Evolutionary conservation across 1,284 basidiomycete genomes (phyloP).

Genomic region (Cryptococcus hybrid): DNA sequence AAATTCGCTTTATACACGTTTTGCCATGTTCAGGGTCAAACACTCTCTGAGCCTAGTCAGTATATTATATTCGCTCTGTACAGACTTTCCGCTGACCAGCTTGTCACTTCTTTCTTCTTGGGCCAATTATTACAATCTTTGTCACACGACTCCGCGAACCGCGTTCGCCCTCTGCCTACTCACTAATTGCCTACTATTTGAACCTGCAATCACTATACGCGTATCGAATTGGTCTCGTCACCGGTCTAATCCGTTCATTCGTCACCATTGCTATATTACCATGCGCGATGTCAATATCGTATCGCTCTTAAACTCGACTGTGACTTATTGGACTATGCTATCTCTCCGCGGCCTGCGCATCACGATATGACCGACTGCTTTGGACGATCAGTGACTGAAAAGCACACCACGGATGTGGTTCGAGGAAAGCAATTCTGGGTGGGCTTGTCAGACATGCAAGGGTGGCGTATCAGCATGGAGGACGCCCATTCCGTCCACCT

Average conservation of each 20-base stretch:
- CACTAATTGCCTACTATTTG: too few relatives aligned
- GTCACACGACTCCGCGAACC: slow-evolving; percentile 14
- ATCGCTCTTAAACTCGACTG: too few relatives aligned
- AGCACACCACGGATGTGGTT: slow-evolving; percentile 74
- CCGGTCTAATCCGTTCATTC: too few relatives aligned
- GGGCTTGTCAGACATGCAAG: slow-evolving; percentile 96
- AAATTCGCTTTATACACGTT: neutral
- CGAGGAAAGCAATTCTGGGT: slow-evolving; percentile 73
- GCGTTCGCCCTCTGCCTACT: neutral
- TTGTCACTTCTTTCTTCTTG: neutral
- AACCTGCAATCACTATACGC: too few relatives aligned
- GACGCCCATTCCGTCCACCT: slow-evolving; percentile 89
- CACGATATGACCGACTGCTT: too few relatives aligned
- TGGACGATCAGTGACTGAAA: slow-evolving; percentile 61
- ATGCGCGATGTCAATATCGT: too few relatives aligned
- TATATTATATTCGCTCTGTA: slow-evolving; percentile 4
- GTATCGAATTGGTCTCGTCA: too few relatives aligned
- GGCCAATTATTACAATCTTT: slow-evolving; percentile 9
- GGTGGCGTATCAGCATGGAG: slow-evolving; percentile 99
- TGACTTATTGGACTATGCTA: too few relatives aligned
- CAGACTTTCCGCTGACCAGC: neutral
- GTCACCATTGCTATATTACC: too few relatives aligned
- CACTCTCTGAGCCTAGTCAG: slow-evolving; percentile 50
- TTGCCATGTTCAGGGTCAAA: slow-evolving; percentile 42
- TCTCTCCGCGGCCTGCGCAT: too few relatives aligned